Base-by-base conservation (phyloP, 306 rosid species). In the Castanospermum australe region DNA sequence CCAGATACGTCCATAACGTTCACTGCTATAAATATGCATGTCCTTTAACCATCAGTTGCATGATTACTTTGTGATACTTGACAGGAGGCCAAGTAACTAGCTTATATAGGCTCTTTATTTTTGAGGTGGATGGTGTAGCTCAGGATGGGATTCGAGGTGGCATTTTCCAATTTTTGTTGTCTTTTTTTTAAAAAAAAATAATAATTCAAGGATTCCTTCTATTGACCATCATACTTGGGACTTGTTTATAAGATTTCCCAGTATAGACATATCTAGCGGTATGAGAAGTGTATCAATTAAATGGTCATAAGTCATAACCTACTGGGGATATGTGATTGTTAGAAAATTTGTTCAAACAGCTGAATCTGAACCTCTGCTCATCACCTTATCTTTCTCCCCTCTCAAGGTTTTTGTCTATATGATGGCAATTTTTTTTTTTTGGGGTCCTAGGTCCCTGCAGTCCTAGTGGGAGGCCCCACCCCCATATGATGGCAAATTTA, bases 1-100 rank as follows among this genome's bases (percentile, higher is more conserved):
- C 72, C 48, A 70, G 70, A 51, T 77, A 44, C 67, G 67, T 71
- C 54, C 52, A 54, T 8, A 36, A 18, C 61, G 48, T 82, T 63
- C 17, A 8, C 55, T 63, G 21, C 66, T 57, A 14, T 71, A 20
- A 20, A 22, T 50, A 30, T 69, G 4, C n/a, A 3, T 51, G 33
- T 39, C 62, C 71, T 67, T 36, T 33, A 28, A 67, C 62, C 67
- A 47, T 21, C 35, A 36, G 67, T 62, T 62, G 32, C 41, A 13
- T 38, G 50, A 59, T 68, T 62, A 61, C 47, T 32, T 79, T 63
- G 22, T 76, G 15, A 36, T 57, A 41, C 20, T 68, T 76, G 52
- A 50, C 69, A 33, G 55, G 30, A 60, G 38, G 51, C 48, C 59
- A 9, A 12, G 28, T 73, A 38, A 28, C 30, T 72, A 61, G 52